These are phyloP conservation scores for Pythium rhizo-oryzae DNA, from an alignment of 352 stramenopile species.

Conservation along the genomic window DNA sequence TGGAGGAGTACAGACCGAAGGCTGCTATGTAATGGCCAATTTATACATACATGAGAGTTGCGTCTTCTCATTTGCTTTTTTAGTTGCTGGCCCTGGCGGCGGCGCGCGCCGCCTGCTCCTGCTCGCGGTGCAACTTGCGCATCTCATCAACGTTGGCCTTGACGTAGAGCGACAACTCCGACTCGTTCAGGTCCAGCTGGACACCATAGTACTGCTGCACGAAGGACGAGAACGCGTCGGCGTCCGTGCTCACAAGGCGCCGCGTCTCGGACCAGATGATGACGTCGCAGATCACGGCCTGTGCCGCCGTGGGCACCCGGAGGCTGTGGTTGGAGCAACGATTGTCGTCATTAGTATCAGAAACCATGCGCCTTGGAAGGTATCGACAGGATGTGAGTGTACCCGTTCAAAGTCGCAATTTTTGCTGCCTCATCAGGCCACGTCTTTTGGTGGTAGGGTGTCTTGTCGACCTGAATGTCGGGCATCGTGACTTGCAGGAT, in stretches of 20 bases:
- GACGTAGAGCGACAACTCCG: constrained; percentile 64
- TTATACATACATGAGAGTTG: not conserved
- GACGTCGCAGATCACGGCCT: constrained; percentile 62
- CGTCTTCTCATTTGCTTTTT: not conserved
- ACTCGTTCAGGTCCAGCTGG: constrained; percentile 63
- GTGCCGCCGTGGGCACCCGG: constrained; percentile 41
- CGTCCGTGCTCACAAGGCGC: constrained; percentile 61
- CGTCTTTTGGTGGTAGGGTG: constrained; percentile 41
- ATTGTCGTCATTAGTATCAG: no score
- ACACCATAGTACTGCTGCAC: constrained; percentile 62
- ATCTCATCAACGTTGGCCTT: constrained; percentile 75
- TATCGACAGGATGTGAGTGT: no score
- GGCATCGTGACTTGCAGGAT: constrained; percentile 55
- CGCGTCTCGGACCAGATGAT: constrained; percentile 69
- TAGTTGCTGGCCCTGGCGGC: constrained; percentile 11
- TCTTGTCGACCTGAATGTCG: constrained; percentile 60
- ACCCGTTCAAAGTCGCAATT: constrained; percentile 56
- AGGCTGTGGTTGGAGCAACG: no score
- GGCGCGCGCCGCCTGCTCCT: constrained; percentile 10
- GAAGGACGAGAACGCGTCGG: constrained; percentile 68
- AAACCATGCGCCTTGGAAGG: no score
- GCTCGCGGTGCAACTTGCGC: constrained; percentile 32
- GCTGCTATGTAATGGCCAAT: not conserved
- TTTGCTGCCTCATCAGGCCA: constrained; percentile 52
- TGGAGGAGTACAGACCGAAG: not conserved